phyloP scores from a whole-genome alignment of 2,329 filamentous ascomycete genomes.

The Ascochyta rabiei region DNA sequence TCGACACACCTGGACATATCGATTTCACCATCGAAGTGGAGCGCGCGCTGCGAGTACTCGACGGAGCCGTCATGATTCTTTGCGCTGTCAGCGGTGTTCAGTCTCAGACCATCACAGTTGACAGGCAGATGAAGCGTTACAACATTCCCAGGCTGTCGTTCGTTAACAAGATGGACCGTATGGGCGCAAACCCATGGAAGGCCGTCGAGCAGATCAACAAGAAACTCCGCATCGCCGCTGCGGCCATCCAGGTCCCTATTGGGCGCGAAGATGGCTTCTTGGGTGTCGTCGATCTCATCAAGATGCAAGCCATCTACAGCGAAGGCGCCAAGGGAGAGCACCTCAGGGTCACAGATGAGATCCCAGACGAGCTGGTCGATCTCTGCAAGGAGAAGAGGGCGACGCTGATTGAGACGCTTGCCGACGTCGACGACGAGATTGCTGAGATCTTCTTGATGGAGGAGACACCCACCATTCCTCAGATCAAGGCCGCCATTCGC shows the following conservation, averaged over 20 bases:
- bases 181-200: conserved; percentile 98
- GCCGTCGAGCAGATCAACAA: conserved; percentile 96
- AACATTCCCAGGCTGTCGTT: conserved; percentile 95
- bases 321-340: conserved; percentile 80
- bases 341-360: conserved; percentile 76
- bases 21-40: conserved; percentile 99
- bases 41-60: conserved; percentile 88
- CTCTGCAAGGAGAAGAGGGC: conserved; percentile 81
- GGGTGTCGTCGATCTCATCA: conserved; percentile 89
- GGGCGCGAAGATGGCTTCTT: conserved; percentile 89
- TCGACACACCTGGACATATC: conserved; percentile 97
- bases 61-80: conserved; percentile 97
- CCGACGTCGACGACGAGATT: conserved; percentile 97
- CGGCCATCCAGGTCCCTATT: conserved; percentile 93
- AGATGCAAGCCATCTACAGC: conserved; percentile 93
- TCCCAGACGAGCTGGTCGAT: conserved; percentile 79
- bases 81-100: conserved; percentile 97
- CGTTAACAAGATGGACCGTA: conserved; percentile 99
- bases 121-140: conserved; percentile 98
- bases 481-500: conserved; percentile 92
- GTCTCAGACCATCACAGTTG: conserved; percentile 96
- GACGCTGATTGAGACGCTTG: conserved; percentile 89
- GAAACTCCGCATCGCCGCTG: conserved; percentile 91
- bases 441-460: conserved; percentile 94
- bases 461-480: conserved; percentile 73